Evolutionary conservation across 352 stramenopile species (phyloP), one percentile per base, ranked within the genome.

Genomic region (Pythium pyrilobum): DNA sequence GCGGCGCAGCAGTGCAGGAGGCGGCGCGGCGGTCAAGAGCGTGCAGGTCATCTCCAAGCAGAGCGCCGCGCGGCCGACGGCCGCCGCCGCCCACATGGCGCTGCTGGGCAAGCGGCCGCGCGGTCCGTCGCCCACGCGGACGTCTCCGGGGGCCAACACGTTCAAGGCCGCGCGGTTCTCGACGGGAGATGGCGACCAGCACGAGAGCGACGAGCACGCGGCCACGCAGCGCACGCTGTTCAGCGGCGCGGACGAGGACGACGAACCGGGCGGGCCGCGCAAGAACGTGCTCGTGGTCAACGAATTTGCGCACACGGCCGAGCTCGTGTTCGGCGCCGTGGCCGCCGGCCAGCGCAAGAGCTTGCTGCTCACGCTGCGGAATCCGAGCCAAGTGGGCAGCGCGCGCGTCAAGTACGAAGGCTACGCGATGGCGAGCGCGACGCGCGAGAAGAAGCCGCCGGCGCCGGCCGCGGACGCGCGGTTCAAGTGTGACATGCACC

Each of bases 371-470:
- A 79, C 55, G 6, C 54, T 92, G 16, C 42, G 64, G 51, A 92
- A 92, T 32, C 58, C 79, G 7, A 85, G 67, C 51, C 74, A 86
- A 18, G 27, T 68, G 21, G 70, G 74, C 21, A 83, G 80, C 44
- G 78, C 72, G 8, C 72, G 77, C 20, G 59, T 92, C 38, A 84
- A 88, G 43, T 86, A 86, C 42, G 78, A 89, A 55, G 78, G 81
- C 8, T 86, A 82, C 57, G 18, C 56, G 3, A 60, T 89, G 16
- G 40, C 66, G n/a, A 64, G 32, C 9, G 57, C 39, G 12, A 62
- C 59, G 37, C 43, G 37, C 24, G 53, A 47, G 39, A 32, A 8
- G 32, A 23, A 24, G 53, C 31, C 33, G 37, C 56, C 1, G 38
- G 45, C 12, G 25, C n/a, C n/a, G n/a, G n/a, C n/a, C n/a, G n/a